Base-by-base conservation (phyloP, 148 eudicot genomes). In the Diospyros lotus region DNA sequence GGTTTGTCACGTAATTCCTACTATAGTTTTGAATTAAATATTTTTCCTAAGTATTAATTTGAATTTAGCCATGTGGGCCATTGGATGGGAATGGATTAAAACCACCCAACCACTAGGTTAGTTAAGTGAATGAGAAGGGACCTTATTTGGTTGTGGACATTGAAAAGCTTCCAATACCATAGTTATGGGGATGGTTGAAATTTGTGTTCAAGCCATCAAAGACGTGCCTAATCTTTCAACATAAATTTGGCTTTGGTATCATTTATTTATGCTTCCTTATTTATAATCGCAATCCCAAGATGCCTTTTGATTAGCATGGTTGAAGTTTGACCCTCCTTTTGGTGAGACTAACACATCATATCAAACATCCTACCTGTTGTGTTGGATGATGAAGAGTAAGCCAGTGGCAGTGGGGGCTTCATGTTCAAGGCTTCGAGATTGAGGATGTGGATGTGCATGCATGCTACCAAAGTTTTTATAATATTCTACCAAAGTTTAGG, bases 61-160 rank as follows among this genome's bases (percentile, higher is more conserved):
- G 28, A 28, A 28, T 28, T 28, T 28, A 28, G 28, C 28, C 28
- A 48, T 1, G 52, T 48, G 52, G 52, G 4, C 52, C 52, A 48
- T 48, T 48, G 52, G 50, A 4, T 48, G 51, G 13, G 0, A 53
- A 52, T 50, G 4, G 58, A 69, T 52, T 40, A 72, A 43, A 72
- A 18, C 42, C 45, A 12, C n/a, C 42, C 66, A 71, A 71, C 74
- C 12, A 58, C 48, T 71, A 51, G 40, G 38, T 54, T 70, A 41
- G 38, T 71, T 41, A 18, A n/a, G 9, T 39, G 4, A 43, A 41
- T 43, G 18, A 14, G n/a, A 10, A 56, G 5, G 2, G 1, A 48
- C 42, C 6, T 39, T 50, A 54, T 38, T 44, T 45, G 3, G 61
- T 45, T 70, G 17, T 3, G 18, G 12, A 54, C 58, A 58, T 43